phyloP scores from a whole-genome alignment of 1,284 basidiomycete species.

The Moesziomyces antarcticus region DNA sequence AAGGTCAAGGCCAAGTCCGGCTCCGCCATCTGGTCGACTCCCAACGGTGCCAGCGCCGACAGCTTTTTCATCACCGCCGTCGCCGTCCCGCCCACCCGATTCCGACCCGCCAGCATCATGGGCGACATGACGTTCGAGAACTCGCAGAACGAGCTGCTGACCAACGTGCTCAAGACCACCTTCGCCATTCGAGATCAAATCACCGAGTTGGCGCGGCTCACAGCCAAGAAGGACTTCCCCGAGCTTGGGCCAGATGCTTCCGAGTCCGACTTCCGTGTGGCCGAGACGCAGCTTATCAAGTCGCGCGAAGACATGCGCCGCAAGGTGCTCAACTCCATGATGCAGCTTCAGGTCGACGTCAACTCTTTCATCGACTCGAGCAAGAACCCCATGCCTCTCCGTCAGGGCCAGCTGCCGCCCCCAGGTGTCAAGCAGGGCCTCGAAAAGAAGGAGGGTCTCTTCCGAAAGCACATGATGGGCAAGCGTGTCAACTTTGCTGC shows the following conservation, averaged over 20 bases:
- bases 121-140: slow-evolving; percentile 95
- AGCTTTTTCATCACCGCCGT: slow-evolving; percentile 98
- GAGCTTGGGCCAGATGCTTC: slow-evolving; percentile 58
- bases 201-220: slow-evolving; percentile 75
- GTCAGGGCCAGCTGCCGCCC: slow-evolving; percentile 91
- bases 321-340: slow-evolving; percentile 80
- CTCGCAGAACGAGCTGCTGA: slow-evolving; percentile 93
- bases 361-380: slow-evolving; percentile 97
- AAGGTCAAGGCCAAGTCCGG: slow-evolving; percentile 33
- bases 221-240: slow-evolving; percentile 72
- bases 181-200: slow-evolving; percentile 71
- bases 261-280: slow-evolving; percentile 70
- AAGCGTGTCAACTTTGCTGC: slow-evolving; percentile 99
- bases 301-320: slow-evolving; percentile 73
- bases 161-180: slow-evolving; percentile 83
- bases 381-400: slow-evolving; percentile 87
- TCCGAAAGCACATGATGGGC: slow-evolving; percentile 99
- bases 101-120: slow-evolving; percentile 92
- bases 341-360: slow-evolving; percentile 92
- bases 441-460: slow-evolving; percentile 99
- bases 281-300: slow-evolving; percentile 65
- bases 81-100: slow-evolving; percentile 91
- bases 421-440: slow-evolving; percentile 94
- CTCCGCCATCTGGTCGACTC: slow-evolving; percentile 34
- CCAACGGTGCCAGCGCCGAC: slow-evolving; percentile 78